phyloP scores from a whole-genome alignment of 2,329 filamentous ascomycete genomes.

The Calonectria pseudoreteaudii region DNA sequence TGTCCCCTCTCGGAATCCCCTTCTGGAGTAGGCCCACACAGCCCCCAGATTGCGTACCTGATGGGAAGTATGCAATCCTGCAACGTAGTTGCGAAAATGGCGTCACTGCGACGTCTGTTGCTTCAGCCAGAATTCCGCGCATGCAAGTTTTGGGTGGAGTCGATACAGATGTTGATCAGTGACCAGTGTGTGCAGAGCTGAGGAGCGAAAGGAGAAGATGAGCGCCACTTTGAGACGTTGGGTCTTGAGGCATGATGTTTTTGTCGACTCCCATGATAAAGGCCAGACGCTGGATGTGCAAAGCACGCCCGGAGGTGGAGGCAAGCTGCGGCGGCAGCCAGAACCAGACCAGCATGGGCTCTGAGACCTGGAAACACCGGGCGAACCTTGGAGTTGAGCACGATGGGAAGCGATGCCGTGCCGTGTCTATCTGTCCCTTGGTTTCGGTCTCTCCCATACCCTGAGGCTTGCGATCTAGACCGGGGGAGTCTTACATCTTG shows the following conservation, averaged over 20 bases:
- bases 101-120: conserved; percentile 38
- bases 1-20: conserved; percentile 32
- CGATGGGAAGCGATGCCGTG: conserved; percentile 10
- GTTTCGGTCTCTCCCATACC: conserved; percentile 5
- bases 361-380: conserved; percentile 1
- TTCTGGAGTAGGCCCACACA: conserved; percentile 27
- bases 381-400: conserved; percentile 14
- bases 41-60: conserved; percentile 27
- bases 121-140: conserved; percentile 30
- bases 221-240: conserved; percentile 1
- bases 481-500: not conserved
- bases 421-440: conserved; percentile 7
- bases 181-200: not conserved
- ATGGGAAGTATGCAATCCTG: conserved; percentile 34
- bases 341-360: conserved; percentile 7
- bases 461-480: not conserved
- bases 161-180: conserved; percentile 3
- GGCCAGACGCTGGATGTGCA: not conserved
- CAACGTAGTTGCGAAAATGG: conserved; percentile 36
- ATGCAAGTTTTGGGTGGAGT: conserved; percentile 7
- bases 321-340: not conserved
- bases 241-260: not conserved
- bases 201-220: not conserved
- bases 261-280: not conserved
- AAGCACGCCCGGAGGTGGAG: not conserved